Base-by-base conservation (phyloP, 164 flowering plant genomes). In the Nymphaea thermarum region DNA sequence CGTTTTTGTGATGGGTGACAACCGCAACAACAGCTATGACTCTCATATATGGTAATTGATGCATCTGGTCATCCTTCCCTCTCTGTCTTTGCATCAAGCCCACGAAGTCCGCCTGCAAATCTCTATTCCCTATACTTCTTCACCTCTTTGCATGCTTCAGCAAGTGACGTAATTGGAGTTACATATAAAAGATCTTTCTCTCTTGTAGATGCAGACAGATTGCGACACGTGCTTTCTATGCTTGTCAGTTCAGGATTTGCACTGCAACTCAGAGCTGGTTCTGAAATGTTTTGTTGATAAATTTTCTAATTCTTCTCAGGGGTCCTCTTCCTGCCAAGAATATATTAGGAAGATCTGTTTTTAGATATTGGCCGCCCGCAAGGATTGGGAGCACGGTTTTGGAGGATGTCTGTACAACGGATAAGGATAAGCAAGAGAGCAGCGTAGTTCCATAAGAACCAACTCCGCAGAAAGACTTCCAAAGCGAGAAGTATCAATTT, bases 1-100 rank as follows among this genome's bases (percentile, higher is more conserved):
- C 0, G 98, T 95, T 51, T 90, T 92, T 78, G 99, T 95, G 73
- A 95, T 95, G 99, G 99, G 99, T 44, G 99, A 95, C 76, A 95
- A 95, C 72, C 90, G 97, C 42, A 95, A 95, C 80, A 95, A 92
- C 77, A 95, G 99, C 82, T 95, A 92, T 71, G 99, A 90, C 71
- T 95, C 99, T 12, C 99, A 95, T 70, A 87, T 95, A 12, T 95
- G 99, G 99, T 94, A 87, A 61, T 6, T 6, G 55, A 47, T 47
- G 55, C 55, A 4, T 47, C 12, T 25, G 0, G 1, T 25, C 36
- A 25, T 25, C 1, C 36, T 25, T 25, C 36, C 36, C 0, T 25
- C 1, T 25, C 36, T 25, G 36, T 25, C 36, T 25, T 25, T 1
- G 36, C 36, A 25, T 25, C 36, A 25, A 0, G 36, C 36, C 1